Percentiles rank a stretch among this genome's conserved stretches.
These are phyloP conservation scores for Quercus mongolica DNA, from an alignment of 306 rosid species.

Conservation along the genomic window DNA sequence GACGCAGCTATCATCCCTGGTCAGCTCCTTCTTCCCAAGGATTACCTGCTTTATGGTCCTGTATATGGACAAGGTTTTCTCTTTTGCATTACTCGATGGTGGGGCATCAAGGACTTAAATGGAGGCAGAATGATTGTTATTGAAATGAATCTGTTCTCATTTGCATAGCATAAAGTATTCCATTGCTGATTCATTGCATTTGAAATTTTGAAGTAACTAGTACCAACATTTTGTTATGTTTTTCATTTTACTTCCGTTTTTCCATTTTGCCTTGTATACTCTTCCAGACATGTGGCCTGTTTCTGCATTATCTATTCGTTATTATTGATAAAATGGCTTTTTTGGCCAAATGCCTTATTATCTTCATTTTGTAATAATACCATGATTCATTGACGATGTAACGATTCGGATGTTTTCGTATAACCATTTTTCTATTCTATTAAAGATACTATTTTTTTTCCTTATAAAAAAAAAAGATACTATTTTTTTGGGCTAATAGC, in stretches of 20 bases:
- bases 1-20: background rate
- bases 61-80: background rate
- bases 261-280: background rate
- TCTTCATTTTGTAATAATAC: background rate
- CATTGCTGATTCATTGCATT: background rate
- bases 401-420: background rate
- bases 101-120: background rate
- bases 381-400: background rate
- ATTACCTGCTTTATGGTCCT: background rate
- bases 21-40: background rate
- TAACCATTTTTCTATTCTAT: too few relatives aligned
- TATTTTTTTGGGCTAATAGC: too few relatives aligned
- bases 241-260: background rate
- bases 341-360: background rate
- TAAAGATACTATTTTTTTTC: too few relatives aligned
- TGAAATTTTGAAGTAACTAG: too few relatives aligned
- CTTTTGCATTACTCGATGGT: background rate
- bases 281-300: background rate
- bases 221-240: too few relatives aligned
- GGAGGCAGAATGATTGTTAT: background rate
- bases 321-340: background rate
- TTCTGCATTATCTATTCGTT: background rate
- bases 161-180: background rate
- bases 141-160: background rate
- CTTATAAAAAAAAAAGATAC: too few relatives aligned